Base-by-base conservation (phyloP, 2,329 filamentous ascomycete genomes). In the Botrytis fabae region DNA sequence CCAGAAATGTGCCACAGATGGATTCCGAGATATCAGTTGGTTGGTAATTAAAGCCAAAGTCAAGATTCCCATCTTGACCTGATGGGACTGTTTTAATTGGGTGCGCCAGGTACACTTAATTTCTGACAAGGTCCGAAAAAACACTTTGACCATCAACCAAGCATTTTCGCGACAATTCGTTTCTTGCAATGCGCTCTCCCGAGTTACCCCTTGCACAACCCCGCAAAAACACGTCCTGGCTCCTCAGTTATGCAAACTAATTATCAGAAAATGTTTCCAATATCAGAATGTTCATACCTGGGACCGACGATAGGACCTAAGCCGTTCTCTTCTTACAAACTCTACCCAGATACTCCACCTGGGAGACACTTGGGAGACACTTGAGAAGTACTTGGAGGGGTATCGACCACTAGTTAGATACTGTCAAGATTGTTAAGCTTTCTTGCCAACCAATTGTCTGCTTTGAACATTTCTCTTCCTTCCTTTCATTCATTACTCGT, bases 141-240 rank as follows among this genome's bases (percentile, higher is more conserved):
- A 28, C n/a, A 68, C 64, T 68, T 68, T 68, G 64, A 68, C 64
- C 64, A 68, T 57, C 35, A 42, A 42, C 65, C 65, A 68, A 68
- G 35, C 65, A 57, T 68, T 54, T 65, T 57, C 38, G n/a, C 48
- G 25, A 57, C 48, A 28, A 42, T 57, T 57, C 65, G 25, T n/a
- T 54, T 68, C 64, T 42, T 54, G 51, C 51, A 57, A 57, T 57
- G 51, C n/a, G 42, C 16, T 57, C 35, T 40, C 48, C 48, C 65
- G 25, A 57, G 32, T 28, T 57, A 25, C 48, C 65, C 46, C 64
- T 69, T 57, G 65, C 51, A 69, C 40, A 57, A 57, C 65, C 65
- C 65, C 65, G 65, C 65, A 69, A 57, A 68, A 69, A 42, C 48
- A 57, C n/a, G 38, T 44, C 48, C 25, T 20, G 40, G 38, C 46